These are phyloP conservation scores for Trypanosoma melophagium DNA, from an alignment of 208 protist species.

Conservation along the genomic window DNA sequence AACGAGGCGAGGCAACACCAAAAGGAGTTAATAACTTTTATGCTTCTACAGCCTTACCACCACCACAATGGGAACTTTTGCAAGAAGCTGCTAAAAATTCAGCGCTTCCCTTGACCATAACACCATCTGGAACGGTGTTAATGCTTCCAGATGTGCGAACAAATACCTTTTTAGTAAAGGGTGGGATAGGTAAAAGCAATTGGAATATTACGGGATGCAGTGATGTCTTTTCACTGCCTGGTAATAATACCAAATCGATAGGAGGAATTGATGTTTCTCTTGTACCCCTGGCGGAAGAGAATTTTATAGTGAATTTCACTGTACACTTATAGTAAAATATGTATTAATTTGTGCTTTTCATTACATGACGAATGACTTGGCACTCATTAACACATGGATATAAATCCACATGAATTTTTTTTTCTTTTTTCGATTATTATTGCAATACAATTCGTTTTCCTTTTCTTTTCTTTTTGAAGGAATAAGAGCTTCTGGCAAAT, in stretches of 20 bases:
- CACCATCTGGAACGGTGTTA: neutral
- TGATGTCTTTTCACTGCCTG: constrained; percentile 9
- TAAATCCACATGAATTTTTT: too few species aligned
- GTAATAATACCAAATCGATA: neutral
- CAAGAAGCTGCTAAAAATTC: neutral
- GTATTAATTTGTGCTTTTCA: neutral
- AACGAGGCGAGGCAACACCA: constrained; percentile 1
- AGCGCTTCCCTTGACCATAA: neutral
- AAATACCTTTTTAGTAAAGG: neutral
- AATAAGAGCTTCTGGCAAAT: too few species aligned
- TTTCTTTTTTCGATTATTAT: too few species aligned
- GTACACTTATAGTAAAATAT: neutral
- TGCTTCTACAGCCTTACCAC: neutral
- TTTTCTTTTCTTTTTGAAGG: too few species aligned
- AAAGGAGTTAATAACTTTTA: constrained; percentile 5
- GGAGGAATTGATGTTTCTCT: neutral
- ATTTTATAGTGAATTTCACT: constrained; percentile 2
- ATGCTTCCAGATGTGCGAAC: constrained; percentile 1
- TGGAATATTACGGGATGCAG: neutral
- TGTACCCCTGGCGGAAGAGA: neutral
- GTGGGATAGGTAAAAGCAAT: neutral
- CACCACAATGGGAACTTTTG: constrained; percentile 9
- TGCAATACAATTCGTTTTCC: too few species aligned
- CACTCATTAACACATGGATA: too few species aligned
- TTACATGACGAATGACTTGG: constrained; percentile 2